A percentile compares a stretch with the other conserved stretches of the same genome.
These are phyloP conservation scores for Paramecium primaurelia DNA, from an alignment of 73 alveolate species.

Conservation along the genomic window DNA sequence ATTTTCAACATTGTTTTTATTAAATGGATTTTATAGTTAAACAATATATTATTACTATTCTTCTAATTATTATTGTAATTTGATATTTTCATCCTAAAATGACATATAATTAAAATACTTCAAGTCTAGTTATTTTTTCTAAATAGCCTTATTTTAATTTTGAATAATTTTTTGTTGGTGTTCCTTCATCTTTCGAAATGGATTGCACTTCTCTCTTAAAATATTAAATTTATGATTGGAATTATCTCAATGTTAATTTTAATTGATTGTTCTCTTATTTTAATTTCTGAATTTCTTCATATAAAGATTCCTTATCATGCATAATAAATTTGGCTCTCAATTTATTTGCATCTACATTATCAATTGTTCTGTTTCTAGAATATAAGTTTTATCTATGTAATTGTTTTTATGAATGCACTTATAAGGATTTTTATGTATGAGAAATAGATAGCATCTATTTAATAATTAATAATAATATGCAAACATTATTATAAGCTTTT, in stretches of 20 bases:
- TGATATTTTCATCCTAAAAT: not conserved
- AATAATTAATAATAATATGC: not conserved
- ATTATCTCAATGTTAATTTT: not conserved
- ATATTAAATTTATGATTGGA: conserved; percentile 1
- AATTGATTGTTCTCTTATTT: not conserved
- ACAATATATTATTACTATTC: not conserved
- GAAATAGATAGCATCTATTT: not conserved
- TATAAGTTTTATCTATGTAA: not conserved
- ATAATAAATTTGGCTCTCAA: not conserved
- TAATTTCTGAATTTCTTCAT: not conserved
- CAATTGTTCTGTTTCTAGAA: not conserved
- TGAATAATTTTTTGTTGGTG: not conserved
- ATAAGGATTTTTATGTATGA: not conserved
- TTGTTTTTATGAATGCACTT: not conserved
- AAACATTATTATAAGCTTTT: not conserved
- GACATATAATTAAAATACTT: not conserved
- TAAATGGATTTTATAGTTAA: not conserved
- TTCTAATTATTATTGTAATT: not conserved
- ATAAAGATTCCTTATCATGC: conserved; percentile 15
- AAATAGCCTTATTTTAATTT: not conserved
- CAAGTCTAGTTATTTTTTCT: not conserved
- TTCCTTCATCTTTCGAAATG: not conserved
- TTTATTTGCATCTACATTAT: not conserved
- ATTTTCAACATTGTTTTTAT: not conserved
- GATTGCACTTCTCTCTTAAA: conserved; percentile 4